Percentiles rank a stretch among this genome's conserved stretches.
phyloP scores from a whole-genome alignment of 495 filamentous ascomycete species.

The Staphylotrichum tortipilum region DNA sequence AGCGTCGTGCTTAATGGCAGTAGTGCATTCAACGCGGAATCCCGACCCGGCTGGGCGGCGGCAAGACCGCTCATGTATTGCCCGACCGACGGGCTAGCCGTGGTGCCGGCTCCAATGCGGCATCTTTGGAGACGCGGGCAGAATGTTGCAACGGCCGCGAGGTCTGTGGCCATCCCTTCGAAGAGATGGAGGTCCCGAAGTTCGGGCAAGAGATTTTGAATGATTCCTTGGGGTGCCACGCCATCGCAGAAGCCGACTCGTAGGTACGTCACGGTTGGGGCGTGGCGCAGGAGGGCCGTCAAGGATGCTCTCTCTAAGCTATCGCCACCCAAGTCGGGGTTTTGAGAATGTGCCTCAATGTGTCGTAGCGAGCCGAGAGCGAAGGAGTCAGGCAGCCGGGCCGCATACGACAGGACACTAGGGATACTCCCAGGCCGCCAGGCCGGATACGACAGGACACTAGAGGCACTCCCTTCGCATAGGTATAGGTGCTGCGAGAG shows the following conservation, averaged over 20 bases:
- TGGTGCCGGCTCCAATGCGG: not conserved
- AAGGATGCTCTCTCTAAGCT: not conserved
- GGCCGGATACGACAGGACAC: not conserved
- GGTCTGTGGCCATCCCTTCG: not conserved
- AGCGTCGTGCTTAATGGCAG: not conserved
- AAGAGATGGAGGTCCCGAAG: not conserved
- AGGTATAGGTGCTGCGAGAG: not conserved
- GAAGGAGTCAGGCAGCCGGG: not conserved
- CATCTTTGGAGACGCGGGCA: not conserved
- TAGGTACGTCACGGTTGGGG: not conserved
- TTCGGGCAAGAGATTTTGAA: not conserved
- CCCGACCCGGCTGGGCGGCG: not conserved
- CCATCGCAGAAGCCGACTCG: not conserved
- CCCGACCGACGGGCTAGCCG: no score
- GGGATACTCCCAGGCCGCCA: not conserved
- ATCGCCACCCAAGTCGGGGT: no score
- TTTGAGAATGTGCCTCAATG: not conserved
- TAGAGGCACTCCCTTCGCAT: no score
- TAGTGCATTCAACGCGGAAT: not conserved
- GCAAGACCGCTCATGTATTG: no score
- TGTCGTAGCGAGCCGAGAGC: not conserved
- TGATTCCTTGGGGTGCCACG: not conserved
- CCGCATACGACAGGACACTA: not conserved
- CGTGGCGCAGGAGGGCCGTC: not conserved
- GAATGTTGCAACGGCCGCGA: not conserved